phyloP scores from a whole-genome alignment of 352 stramenopile species.

The Phytophthora palmivora region DNA sequence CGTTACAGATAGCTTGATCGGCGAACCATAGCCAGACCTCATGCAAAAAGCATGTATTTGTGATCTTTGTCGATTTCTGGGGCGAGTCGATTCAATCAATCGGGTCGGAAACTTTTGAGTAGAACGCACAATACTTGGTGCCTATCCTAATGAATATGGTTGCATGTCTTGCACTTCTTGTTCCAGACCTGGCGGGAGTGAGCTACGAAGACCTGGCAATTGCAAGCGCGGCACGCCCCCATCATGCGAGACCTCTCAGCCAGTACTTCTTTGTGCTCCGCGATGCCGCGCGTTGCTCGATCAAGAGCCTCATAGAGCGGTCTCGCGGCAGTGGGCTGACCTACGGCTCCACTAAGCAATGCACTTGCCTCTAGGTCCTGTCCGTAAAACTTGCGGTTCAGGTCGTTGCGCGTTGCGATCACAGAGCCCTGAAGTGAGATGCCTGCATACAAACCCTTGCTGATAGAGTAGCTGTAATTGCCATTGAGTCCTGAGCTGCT shows the following conservation, averaged over 20 bases:
- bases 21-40: too few species aligned
- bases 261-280: constrained; percentile 46
- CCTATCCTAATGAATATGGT: constrained; percentile 51
- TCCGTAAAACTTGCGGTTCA: constrained; percentile 95
- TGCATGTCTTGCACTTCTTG: constrained; percentile 71
- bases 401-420: constrained; percentile 78
- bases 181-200: constrained; percentile 64
- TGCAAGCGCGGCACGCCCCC: constrained; percentile 50
- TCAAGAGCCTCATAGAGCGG: constrained; percentile 70
- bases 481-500: constrained; percentile 61
- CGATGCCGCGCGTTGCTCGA: constrained; percentile 49
- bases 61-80: too few species aligned
- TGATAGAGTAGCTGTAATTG: constrained; percentile 93
- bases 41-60: too few species aligned
- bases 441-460: constrained; percentile 91
- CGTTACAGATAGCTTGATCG: too few species aligned
- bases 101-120: too few species aligned
- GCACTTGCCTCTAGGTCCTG: constrained; percentile 54
- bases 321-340: constrained; percentile 48
- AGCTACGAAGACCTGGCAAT: constrained; percentile 50
- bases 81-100: too few species aligned
- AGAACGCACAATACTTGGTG: too few species aligned
- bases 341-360: constrained; percentile 53
- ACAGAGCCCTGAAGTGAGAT: constrained; percentile 90
- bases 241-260: constrained; percentile 47